Percentiles rank a stretch among this genome's conserved stretches.
These are phyloP conservation scores for Prinsepia uniflora DNA, from an alignment of 306 rosid species.

Conservation along the genomic window DNA sequence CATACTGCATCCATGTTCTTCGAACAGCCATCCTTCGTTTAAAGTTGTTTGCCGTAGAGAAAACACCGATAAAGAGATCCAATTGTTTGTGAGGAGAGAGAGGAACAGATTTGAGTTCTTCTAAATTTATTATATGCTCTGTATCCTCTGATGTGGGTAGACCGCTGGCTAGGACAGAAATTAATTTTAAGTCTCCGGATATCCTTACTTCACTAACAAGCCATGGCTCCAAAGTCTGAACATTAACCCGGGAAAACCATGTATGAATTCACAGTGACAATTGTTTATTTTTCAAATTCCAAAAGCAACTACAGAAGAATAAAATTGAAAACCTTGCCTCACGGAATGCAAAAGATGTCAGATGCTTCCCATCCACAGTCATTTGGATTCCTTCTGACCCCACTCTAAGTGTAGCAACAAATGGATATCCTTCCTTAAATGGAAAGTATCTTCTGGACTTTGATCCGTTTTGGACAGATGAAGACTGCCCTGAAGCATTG, in stretches of 20 bases:
- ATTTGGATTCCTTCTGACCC: slow-evolving; percentile 97
- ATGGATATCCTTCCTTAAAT: slow-evolving; percentile 87
- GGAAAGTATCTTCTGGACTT: slow-evolving; percentile 68
- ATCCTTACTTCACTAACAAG: slow-evolving; percentile 76
- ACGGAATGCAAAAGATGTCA: slow-evolving; percentile 86
- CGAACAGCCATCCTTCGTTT: slow-evolving; percentile 95
- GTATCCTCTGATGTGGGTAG: slow-evolving; percentile 96
- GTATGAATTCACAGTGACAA: slow-evolving; percentile 23
- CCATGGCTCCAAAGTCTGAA: slow-evolving; percentile 98
- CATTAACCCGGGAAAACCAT: slow-evolving; percentile 32
- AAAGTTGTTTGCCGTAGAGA: slow-evolving; percentile 96
- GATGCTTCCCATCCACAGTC: slow-evolving; percentile 98
- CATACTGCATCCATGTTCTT: slow-evolving; percentile 99
- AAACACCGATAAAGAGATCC: slow-evolving; percentile 89
- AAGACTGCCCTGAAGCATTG: slow-evolving; percentile 49
- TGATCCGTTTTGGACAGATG: slow-evolving; percentile 44
- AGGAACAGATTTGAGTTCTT: slow-evolving; percentile 60
- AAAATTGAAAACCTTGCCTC: slow-evolving; percentile 48
- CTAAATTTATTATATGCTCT: slow-evolving; percentile 74
- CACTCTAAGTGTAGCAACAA: slow-evolving; percentile 92
- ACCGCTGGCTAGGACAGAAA: slow-evolving; percentile 87
- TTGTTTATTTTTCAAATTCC: slow-evolving; percentile 13
- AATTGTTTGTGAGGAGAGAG: slow-evolving; percentile 42
- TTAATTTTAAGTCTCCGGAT: slow-evolving; percentile 76
- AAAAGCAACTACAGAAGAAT: slow-evolving; percentile 2